Base-by-base conservation (phyloP, 2,329 filamentous ascomycete species). In the Alternaria brassicae region DNA sequence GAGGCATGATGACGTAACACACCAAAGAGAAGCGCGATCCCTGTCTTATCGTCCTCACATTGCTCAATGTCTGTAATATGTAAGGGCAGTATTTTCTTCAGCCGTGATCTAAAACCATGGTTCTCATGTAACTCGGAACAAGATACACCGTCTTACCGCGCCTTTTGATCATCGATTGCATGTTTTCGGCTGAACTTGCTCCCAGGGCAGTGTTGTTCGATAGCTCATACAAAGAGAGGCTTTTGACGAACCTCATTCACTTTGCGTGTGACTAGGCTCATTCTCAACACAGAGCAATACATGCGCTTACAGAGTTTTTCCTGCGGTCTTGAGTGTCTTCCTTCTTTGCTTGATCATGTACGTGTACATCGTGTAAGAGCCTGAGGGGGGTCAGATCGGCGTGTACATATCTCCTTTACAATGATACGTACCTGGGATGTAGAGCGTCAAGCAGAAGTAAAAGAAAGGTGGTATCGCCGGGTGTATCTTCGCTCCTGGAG, bases 301-400 rank as follows among this genome's bases (percentile, higher is more conserved):
- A 34, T 17, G 28, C 19, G 23, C 27, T 52, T 30, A 58, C 40
- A n/a, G 42, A 6, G 17, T 37, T 17, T 34, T 55, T n/a, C 40
- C 45, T 47, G 44, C 45, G 6, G 34, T 41, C 2, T 57, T 58
- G 6, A 72, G 51, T 2, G 58, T 62, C 58, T 72, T 72, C 39
- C 32, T 63, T 25, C 69, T 62, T 44, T 72, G 70, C 52, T 65
- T 69, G 15, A 72, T 61, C 70, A 72, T 72, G 28, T 72, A 69
- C 12, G 68, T 71, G 32, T 70, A 72, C 70, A 72, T 72, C 1
- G 50, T 68, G 9, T 68, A 72, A 12, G 70, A 57, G 1, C 70
- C 70, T 71, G 15, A 39, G 23, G 6, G 39, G 4, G 12, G 19
- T 67, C 23, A 63, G 55, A 48, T 23, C 15, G n/a, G 21, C 42